Percentiles rank a stretch among this genome's conserved stretches.
Conservation (phyloP, 169 alveolate genomes). For the Eimeria necatrix region DNA sequence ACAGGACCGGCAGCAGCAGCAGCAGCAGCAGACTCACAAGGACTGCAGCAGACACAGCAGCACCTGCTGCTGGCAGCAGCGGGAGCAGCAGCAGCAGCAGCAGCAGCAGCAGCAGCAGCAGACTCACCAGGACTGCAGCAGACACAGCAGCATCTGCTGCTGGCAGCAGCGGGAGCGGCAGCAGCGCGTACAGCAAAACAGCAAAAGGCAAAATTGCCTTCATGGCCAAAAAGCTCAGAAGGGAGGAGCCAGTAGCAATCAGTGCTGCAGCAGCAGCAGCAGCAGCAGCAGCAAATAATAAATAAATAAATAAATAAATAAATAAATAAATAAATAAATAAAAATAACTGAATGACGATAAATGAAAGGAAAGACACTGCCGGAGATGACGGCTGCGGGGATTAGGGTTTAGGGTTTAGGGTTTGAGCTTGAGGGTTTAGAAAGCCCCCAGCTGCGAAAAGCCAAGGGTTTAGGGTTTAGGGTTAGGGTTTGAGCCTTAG, state of each 20-base stretch:
- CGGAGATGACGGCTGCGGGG: too few relatives aligned
- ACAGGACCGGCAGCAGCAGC: too few relatives aligned
- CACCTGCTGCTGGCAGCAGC: background rate
- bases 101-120: too few relatives aligned
- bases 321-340: background rate
- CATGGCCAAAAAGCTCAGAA: conserved; percentile 37
- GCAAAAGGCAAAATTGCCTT: conserved; percentile 59
- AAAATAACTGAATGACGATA: too few relatives aligned
- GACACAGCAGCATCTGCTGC: background rate
- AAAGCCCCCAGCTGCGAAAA: too few relatives aligned
- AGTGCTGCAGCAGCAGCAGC: background rate
- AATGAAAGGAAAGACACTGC: too few relatives aligned
- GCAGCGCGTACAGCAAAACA: conserved; percentile 19
- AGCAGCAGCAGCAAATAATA: background rate
- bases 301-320: background rate
- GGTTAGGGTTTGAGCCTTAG: too few relatives aligned
- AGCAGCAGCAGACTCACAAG: background rate
- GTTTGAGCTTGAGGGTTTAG: too few relatives aligned
- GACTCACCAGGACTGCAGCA: background rate
- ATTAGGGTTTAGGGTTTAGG: too few relatives aligned
- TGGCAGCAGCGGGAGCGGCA: conserved; percentile 57
- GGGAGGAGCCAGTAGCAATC: conserved; percentile 22
- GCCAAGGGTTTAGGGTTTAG: too few relatives aligned
- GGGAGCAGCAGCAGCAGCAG: too few relatives aligned
- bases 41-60: background rate